Evolutionary conservation across 2,329 filamentous ascomycete genomes (phyloP), one percentile per base, ranked within the genome.

Genomic region (Aspergillus terreus): DNA sequence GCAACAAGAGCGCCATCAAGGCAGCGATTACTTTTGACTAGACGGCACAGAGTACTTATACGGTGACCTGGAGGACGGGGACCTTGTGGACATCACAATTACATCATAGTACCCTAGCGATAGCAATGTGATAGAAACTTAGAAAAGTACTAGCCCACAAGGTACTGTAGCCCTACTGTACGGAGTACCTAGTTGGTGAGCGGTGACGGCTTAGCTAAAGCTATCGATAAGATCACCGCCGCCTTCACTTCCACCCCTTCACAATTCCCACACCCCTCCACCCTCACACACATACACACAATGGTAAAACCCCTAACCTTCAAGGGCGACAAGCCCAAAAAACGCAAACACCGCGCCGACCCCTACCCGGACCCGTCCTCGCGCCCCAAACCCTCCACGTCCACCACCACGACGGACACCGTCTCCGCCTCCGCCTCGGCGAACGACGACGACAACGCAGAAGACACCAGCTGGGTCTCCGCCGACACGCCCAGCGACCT

Each of bases 301-400:
- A 74, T 72, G 71, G 71, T 95, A 62, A 96, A 95, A 71, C 86
- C 92, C 44, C 82, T 99, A 52, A 80, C 84, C 45, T 99, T 99
- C 80, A 99, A 99, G 76, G 94, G 94, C 78, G 94, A 99, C 76
- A 96, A 94, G 76, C 76, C 83, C 53, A 96, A 94, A 74, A 96
- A 96, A 79, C 83, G 90, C 70, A 96, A 96, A 80, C 84, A 88
- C 61, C 74, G 80, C 44, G 76, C 82, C 41, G 74, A 78, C 53
- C 72, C 76, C 25, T 12, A 78, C 53, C 72, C 76, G 17, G 40
- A 42, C 40, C 68, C 71, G 11, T 68, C 72, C 23, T n/a, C 40
- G 12, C 40, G 40, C 15, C 50, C 60, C 42, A 60, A 63, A 61
- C 41, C 58, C 50, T 36, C 60, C 59, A 43, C 66, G 64, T 32